These are phyloP conservation scores for Luffa aegyptiaca DNA, from an alignment of 306 rosid species.

Conservation along the genomic window DNA sequence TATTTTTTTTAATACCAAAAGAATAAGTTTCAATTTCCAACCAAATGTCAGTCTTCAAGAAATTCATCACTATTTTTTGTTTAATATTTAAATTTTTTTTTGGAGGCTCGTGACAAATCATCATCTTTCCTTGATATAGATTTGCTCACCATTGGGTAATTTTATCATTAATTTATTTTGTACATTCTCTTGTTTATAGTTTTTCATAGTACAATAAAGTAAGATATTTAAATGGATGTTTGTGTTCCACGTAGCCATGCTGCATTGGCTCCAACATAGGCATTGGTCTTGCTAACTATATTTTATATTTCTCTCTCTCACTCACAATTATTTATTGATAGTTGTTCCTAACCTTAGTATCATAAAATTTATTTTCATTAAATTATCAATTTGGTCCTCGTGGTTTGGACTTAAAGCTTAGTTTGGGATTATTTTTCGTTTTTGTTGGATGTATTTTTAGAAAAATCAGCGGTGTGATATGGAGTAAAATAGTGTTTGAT, in stretches of 20 bases:
- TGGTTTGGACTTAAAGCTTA: too few relatives aligned
- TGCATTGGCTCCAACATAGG: neutral
- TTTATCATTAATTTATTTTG: neutral
- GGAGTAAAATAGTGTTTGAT: too few relatives aligned
- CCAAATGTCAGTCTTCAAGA: neutral
- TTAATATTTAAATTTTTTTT: neutral
- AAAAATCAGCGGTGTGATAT: too few relatives aligned
- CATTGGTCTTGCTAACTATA: neutral
- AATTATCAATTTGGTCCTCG: too few relatives aligned
- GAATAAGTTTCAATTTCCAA: neutral
- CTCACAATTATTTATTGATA: neutral
- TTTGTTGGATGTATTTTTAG: too few relatives aligned
- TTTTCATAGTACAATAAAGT: neutral
- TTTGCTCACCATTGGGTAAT: neutral
- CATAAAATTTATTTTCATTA: neutral
- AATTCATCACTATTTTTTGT: neutral
- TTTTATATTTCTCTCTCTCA: neutral
- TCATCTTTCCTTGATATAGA: neutral
- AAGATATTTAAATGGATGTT: neutral
- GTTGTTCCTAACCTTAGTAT: neutral
- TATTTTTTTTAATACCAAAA: neutral
- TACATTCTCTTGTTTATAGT: neutral
- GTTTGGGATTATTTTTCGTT: too few relatives aligned
- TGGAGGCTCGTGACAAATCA: neutral
- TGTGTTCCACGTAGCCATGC: constrained; percentile 7